These are phyloP conservation scores for Hypericum perforatum DNA, from an alignment of 345 rosid genomes.

Conservation along the genomic window DNA sequence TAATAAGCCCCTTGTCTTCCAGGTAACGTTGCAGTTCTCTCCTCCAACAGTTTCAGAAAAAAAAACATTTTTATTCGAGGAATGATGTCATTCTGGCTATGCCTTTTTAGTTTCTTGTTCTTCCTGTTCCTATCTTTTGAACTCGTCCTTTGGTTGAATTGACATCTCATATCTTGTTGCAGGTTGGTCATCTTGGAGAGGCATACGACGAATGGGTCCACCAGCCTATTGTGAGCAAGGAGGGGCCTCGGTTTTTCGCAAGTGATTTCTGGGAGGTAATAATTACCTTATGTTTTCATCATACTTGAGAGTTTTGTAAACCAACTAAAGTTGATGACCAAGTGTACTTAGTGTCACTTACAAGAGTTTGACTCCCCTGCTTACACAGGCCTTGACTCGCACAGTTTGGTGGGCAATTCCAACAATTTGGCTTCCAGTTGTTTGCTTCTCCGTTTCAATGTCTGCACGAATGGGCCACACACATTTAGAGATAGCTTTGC, in stretches of 20 bases:
- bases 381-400: conserved; percentile 66
- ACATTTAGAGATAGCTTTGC: conserved; percentile 35
- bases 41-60: too few species aligned
- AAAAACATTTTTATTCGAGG: too few species aligned
- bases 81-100: too few species aligned
- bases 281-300: background rate
- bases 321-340: too few species aligned
- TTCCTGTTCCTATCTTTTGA: too few species aligned
- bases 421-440: conserved; percentile 79
- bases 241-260: conserved; percentile 88
- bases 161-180: background rate
- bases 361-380: conserved; percentile 3
- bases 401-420: conserved; percentile 99
- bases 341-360: too few species aligned
- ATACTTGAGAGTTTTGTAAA: too few species aligned
- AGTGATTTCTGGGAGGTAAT: conserved; percentile 89
- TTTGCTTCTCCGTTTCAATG: conserved; percentile 47
- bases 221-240: conserved; percentile 83
- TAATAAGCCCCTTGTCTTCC: conserved; percentile 82
- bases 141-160: too few species aligned
- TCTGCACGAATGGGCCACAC: conserved; percentile 61
- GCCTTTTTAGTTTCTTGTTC: too few species aligned
- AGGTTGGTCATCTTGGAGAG: conserved; percentile 99
- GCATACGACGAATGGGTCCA: conserved; percentile 94
- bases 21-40: conserved; percentile 35